A percentile compares a stretch with the other conserved stretches of the same genome.
Conservation (phyloP, 352 stramenopile genomes). For the Phytophthora niederhauseri region DNA sequence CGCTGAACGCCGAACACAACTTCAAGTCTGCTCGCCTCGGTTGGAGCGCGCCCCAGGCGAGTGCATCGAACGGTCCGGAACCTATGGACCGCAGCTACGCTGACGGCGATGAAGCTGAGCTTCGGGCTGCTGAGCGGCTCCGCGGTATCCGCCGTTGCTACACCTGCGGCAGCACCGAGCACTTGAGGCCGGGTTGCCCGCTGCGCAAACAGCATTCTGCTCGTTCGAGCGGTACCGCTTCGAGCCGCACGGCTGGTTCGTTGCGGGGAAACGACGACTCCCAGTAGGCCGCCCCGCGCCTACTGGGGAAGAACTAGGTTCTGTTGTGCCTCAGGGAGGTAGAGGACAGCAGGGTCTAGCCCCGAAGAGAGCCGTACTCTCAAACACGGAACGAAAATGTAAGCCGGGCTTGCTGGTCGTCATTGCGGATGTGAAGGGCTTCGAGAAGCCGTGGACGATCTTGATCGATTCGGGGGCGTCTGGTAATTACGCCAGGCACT, state of each 20-base stretch:
- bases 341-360: not conserved
- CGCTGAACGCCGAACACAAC: not conserved
- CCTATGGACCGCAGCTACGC: slow-evolving; percentile 17
- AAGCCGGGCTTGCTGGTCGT: slow-evolving; percentile 18
- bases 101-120: slow-evolving; percentile 13
- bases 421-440: slow-evolving; percentile 6
- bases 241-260: not conserved
- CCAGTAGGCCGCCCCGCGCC: slow-evolving; percentile 4
- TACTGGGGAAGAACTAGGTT: slow-evolving; percentile 1
- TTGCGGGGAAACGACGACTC: not conserved
- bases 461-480: not conserved
- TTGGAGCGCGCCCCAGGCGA: not conserved
- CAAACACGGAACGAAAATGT: slow-evolving; percentile 2
- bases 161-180: slow-evolving; percentile 1
- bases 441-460: slow-evolving; percentile 11
- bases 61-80: not conserved
- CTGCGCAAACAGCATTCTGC: not conserved
- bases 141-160: not conserved
- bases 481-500: not conserved
- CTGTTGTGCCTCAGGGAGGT: not conserved
- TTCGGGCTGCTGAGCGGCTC: slow-evolving; percentile 1
- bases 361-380: slow-evolving; percentile 6
- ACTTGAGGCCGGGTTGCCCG: not conserved
- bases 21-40: not conserved
- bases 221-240: not conserved